phyloP scores from a whole-genome alignment of 805 yeast species.

The Zygosaccharomyces pseudorouxii region DNA sequence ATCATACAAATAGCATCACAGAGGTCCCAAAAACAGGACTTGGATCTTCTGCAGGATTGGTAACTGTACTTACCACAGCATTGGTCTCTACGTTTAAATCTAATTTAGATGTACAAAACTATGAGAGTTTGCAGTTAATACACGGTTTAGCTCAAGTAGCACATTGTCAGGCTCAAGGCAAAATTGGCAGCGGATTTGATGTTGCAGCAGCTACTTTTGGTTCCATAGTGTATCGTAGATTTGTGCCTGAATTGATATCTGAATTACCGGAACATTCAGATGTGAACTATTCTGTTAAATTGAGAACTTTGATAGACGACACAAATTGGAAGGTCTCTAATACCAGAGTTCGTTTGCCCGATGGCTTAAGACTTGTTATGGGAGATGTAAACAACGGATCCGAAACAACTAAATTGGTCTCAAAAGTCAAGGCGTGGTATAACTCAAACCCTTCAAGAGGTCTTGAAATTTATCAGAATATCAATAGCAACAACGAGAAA shows the following conservation, averaged over 20 bases:
- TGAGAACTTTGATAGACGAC: slow-evolving; percentile 39
- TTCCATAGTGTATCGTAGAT: slow-evolving; percentile 75
- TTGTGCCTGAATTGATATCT: slow-evolving; percentile 51
- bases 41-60: slow-evolving; percentile 94
- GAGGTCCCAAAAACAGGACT: slow-evolving; percentile 89
- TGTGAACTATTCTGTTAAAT: slow-evolving; percentile 26
- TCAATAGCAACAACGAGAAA: slow-evolving; percentile 55
- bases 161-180: slow-evolving; percentile 91
- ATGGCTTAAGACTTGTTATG: slow-evolving; percentile 67
- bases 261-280: slow-evolving; percentile 32
- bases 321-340: slow-evolving; percentile 60
- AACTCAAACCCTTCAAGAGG: slow-evolving; percentile 48
- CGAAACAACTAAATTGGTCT: slow-evolving; percentile 87
- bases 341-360: slow-evolving; percentile 59
- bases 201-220: slow-evolving; percentile 95
- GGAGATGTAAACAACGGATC: slow-evolving; percentile 94
- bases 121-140: slow-evolving; percentile 36
- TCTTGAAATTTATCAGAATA: slow-evolving; percentile 44
- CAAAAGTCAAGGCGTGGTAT: slow-evolving; percentile 70
- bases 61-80: slow-evolving; percentile 71
- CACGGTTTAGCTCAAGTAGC: slow-evolving; percentile 87
- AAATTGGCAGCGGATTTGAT: slow-evolving; percentile 95
- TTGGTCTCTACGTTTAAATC: slow-evolving; percentile 46
- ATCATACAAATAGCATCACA: slow-evolving; percentile 55
- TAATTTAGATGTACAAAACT: slow-evolving; percentile 32